Evolutionary conservation across 805 yeast species (phyloP).

Genomic region (Spathaspora arborariae): DNA sequence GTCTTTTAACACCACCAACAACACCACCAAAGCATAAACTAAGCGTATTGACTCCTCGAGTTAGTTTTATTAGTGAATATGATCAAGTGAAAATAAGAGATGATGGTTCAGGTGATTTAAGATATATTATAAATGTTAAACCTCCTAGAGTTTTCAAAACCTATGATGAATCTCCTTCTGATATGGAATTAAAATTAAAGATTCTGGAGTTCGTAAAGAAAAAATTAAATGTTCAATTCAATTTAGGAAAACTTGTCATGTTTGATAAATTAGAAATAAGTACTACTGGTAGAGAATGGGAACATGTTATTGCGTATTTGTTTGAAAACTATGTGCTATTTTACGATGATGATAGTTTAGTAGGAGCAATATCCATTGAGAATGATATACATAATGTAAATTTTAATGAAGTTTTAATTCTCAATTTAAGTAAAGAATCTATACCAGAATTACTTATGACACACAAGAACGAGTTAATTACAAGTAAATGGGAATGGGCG

Average conservation of each 20-base stretch:
- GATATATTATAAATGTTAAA: slow-evolving; percentile 4
- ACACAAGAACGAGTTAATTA: slow-evolving; percentile 25
- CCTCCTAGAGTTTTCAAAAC: slow-evolving; percentile 4
- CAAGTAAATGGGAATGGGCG: slow-evolving; percentile 41
- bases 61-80: slow-evolving; percentile 2
- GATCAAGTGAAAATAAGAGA: not conserved
- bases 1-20: not conserved
- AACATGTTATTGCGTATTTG: slow-evolving; percentile 26
- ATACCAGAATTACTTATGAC: slow-evolving; percentile 43
- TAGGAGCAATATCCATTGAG: slow-evolving; percentile 39
- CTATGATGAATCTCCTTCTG: not conserved
- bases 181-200: slow-evolving; percentile 4
- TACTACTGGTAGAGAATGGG: slow-evolving; percentile 43
- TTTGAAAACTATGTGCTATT: slow-evolving; percentile 29
- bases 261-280: slow-evolving; percentile 44
- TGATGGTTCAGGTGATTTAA: not conserved
- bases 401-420: slow-evolving; percentile 17
- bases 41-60: not conserved
- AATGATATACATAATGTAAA: slow-evolving; percentile 32
- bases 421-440: slow-evolving; percentile 37
- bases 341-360: slow-evolving; percentile 20
- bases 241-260: slow-evolving; percentile 24
- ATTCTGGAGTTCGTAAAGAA: slow-evolving; percentile 2
- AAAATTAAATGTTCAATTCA: slow-evolving; percentile 1
- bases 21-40: slow-evolving; percentile 1